Evolutionary conservation across 352 stramenopile genomes (phyloP), one percentile per base, ranked within the genome.

Genomic region (Globisporangium ultimum): DNA sequence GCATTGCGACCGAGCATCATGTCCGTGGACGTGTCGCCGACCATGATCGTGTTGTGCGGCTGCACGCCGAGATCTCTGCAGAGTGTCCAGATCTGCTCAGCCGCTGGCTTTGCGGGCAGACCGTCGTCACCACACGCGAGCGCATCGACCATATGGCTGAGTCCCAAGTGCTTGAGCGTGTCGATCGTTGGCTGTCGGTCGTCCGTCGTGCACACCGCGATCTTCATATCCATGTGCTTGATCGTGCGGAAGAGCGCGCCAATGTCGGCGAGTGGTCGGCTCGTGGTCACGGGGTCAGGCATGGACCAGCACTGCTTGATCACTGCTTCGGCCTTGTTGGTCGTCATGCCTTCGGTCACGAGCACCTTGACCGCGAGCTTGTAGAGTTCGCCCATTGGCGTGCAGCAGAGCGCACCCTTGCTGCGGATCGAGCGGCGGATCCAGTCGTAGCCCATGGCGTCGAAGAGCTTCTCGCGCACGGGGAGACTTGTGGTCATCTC

Each of bases 371-470:
- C 73, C 7, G 82, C 86, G 46, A 93, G 74, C 64, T 92, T 85
- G 68, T 92, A 91, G 48, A 96, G 75, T 53, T 93, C 79, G 22
- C 76, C 76, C 87, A 94, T 94, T 42, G 87, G 84, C 13, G 83
- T 93, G 60, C 84, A 93, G 60, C 84, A 94, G 17, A 96, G 68
- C 53, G 82, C 82, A 40, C 81, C 81, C 53, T 93, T 89, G 59
- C 80, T 93, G 53, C 81, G 82, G 56, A 96, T 92, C 38, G 82
- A 85, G 53, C 85, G 76, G 21, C 68, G 75, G 60, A 90, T 88
- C 78, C 84, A 90, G 69, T 96, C 78, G 73, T 93, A 96, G 48
- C 87, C 87, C 80, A 96, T 93, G 59, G 82, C 83, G 45, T 88
- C 73, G 58, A 91, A 93, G 24, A 94, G 78, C 67, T 92, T 91